Evolutionary conservation across 352 stramenopile genomes (phyloP), one percentile per base, ranked within the genome.

Genomic region (Phytophthora rubi): DNA sequence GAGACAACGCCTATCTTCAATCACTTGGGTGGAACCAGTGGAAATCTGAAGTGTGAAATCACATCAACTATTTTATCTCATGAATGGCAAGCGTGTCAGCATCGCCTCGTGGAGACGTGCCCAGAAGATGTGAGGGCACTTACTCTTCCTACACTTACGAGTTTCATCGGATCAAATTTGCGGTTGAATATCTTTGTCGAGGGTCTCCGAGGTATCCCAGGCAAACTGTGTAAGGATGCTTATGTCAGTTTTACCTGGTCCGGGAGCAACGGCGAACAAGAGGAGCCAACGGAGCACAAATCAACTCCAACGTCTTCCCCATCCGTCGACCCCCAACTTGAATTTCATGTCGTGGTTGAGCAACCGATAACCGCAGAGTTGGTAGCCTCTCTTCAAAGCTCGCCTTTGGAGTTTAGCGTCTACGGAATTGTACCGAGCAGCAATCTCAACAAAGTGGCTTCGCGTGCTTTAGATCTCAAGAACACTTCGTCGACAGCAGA

Each of bases 351-450:
- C 4, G 57, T 86, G 18, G 64, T 94, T 4, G 86, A 94, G 62
- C 74, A 69, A 23, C 30, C 45, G 6, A 88, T 93, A 53, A 89
- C 85, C 1, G 32, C 70, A 0, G 83, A 85, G 12, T 53, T 94
- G 30, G 65, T 93, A 3, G 48, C 59, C 3, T 81, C 73, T 53
- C 60, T 93, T 23, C 51, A 72, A 45, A 79, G 49, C 15, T 76
- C 70, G 21, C 85, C 86, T n/a, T 52, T 94, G 13, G 82, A 90
- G 55, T 65, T 94, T 18, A 61, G 66, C 6, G 73, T 92, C 6
- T 92, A 78, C 47, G 84, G 86, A 3, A 94, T 92, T 56, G 86
- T 92, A 4, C 86, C 86, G 4, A 94, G 84, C 54, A 94, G 76
- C 54, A 91, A 91, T 47, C 49, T 92, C 15, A 92, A 89, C 71